These are phyloP conservation scores for Tubosaeta sp. DNA, from an alignment of 768 basidiomycete species.

Conservation along the genomic window DNA sequence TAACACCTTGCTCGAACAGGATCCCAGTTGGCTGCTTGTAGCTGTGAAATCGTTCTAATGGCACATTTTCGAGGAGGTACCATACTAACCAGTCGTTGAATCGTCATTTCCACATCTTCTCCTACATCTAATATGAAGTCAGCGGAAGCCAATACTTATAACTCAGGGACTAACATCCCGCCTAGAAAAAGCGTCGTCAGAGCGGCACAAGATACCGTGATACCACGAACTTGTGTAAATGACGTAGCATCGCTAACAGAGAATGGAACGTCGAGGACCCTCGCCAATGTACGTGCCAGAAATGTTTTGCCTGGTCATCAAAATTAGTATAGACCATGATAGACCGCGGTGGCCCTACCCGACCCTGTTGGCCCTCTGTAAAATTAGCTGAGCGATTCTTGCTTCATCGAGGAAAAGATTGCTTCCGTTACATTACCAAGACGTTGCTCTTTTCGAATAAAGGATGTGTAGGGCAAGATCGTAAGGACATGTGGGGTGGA, in stretches of 20 bases:
- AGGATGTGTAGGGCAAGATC: constrained; percentile 43
- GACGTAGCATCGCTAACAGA: constrained; percentile 91
- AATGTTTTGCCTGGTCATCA: constrained; percentile 72
- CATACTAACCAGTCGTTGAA: constrained; percentile 68
- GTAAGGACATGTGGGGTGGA: constrained; percentile 34
- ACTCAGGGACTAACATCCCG: constrained; percentile 56
- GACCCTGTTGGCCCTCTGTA: constrained; percentile 81
- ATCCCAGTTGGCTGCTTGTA: constrained; percentile 91
- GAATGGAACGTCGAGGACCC: constrained; percentile 89
- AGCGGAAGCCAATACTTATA: background rate
- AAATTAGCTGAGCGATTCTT: constrained; percentile 4
- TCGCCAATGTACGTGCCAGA: constrained; percentile 86
- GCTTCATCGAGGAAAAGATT: constrained; percentile 1
- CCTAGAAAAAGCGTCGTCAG: constrained; percentile 37
- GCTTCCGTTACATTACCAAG: constrained; percentile 67
- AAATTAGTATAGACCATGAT: background rate
- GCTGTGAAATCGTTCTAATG: constrained; percentile 35
- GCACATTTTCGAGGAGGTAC: background rate
- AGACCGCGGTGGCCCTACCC: constrained; percentile 41
- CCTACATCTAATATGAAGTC: constrained; percentile 66
- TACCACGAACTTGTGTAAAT: constrained; percentile 71
- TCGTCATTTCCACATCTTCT: constrained; percentile 92
- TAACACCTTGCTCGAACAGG: constrained; percentile 74
- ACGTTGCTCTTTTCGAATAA: constrained; percentile 96
- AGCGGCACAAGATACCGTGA: background rate